Percentiles rank a stretch among this genome's conserved stretches.
Evolutionary conservation across 441 rosid genomes (phyloP).

Genomic region (Manihot esculenta): DNA sequence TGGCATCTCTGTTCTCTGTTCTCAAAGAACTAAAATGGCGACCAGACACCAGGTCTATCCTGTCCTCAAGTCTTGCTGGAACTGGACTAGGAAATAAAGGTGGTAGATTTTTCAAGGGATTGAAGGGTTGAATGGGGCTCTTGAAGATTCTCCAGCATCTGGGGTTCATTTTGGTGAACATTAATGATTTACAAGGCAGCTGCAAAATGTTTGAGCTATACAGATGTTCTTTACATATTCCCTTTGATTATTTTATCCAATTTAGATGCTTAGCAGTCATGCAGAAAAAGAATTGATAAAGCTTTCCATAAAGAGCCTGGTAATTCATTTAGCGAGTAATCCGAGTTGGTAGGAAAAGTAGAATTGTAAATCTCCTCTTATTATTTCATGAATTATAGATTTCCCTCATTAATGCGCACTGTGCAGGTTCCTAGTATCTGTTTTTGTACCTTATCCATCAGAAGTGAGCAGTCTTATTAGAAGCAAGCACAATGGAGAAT

Average conservation of each 20-base stretch:
- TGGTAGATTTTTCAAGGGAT: slow-evolving; percentile 57
- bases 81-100: slow-evolving; percentile 73
- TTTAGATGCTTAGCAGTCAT: slow-evolving; percentile 3
- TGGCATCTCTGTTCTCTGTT: slow-evolving; percentile 58
- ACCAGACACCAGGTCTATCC: slow-evolving; percentile 65
- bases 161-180: slow-evolving; percentile 5
- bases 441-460: too few relatives aligned
- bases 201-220: not conserved
- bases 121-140: slow-evolving; percentile 35
- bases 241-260: not conserved
- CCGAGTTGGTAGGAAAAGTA: slow-evolving; percentile 21
- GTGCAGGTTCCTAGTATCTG: too few relatives aligned
- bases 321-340: slow-evolving; percentile 9
- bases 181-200: not conserved
- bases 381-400: too few relatives aligned
- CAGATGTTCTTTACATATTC: not conserved
- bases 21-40: slow-evolving; percentile 86
- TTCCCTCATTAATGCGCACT: too few relatives aligned
- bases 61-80: slow-evolving; percentile 53
- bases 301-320: slow-evolving; percentile 13
- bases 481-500: too few relatives aligned
- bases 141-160: too few relatives aligned
- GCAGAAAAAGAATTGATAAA: not conserved
- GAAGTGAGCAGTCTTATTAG: too few relatives aligned
- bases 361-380: slow-evolving; percentile 6